Evolutionary conservation across 768 basidiomycete genomes (phyloP).

Genomic region (Dendrothele bispora): DNA sequence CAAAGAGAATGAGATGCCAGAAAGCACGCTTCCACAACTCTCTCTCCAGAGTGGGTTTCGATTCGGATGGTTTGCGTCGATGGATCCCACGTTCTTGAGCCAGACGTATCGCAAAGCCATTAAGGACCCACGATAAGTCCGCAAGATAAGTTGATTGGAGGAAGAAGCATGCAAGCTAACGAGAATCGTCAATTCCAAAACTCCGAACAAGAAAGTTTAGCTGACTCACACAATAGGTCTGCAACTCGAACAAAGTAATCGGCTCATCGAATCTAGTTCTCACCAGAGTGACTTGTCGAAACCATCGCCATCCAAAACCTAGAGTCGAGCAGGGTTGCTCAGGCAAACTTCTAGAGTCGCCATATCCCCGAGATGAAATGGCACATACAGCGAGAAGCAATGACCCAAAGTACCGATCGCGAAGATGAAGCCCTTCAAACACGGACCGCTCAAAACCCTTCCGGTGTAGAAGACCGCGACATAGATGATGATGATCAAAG

Average conservation of each 20-base stretch:
- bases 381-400: conserved; percentile 55
- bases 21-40: conserved; percentile 11
- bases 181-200: conserved; percentile 1
- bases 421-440: conserved; percentile 33
- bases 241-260: conserved; percentile 38
- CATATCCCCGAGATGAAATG: conserved; percentile 40
- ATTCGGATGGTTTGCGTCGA: too few relatives aligned
- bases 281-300: conserved; percentile 36
- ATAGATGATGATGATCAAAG: conserved; percentile 40
- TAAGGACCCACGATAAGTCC: conserved; percentile 31
- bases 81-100: conserved; percentile 49
- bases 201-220: conserved; percentile 16
- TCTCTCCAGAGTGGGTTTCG: neutral
- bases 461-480: conserved; percentile 51
- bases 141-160: conserved; percentile 25
- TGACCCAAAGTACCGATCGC: conserved; percentile 37
- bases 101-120: conserved; percentile 38
- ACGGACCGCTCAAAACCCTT: conserved; percentile 45
- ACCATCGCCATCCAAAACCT: conserved; percentile 30
- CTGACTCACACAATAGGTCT: conserved; percentile 30
- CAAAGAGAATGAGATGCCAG: conserved; percentile 9
- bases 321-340: neutral
- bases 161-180: conserved; percentile 21
- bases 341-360: conserved; percentile 42
- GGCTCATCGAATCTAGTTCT: conserved; percentile 31